Evolutionary conservation across 495 filamentous ascomycete species (phyloP).

Genomic region (Penicillium arizonense): DNA sequence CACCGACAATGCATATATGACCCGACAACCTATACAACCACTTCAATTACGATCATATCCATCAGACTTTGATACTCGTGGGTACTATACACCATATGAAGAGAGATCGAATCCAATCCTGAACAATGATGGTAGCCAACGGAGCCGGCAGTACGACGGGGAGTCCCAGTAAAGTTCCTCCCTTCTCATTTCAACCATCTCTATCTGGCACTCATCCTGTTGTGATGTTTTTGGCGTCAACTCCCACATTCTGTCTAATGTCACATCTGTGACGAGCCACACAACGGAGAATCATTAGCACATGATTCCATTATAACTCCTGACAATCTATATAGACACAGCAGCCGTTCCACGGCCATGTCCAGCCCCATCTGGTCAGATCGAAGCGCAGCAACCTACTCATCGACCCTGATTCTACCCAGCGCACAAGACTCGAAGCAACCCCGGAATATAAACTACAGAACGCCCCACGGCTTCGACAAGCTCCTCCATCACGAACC

Average conservation of each 20-base stretch:
- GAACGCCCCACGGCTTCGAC: slow-evolving; percentile 43
- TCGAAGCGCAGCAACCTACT: slow-evolving; percentile 21
- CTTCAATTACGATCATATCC: slow-evolving; percentile 17
- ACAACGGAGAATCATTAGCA: not conserved
- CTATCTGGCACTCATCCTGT: slow-evolving; percentile 19
- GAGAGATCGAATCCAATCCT: slow-evolving; percentile 24
- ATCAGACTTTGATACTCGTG: slow-evolving; percentile 15
- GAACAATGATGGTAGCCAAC: slow-evolving; percentile 23
- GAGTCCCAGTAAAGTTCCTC: slow-evolving; percentile 42
- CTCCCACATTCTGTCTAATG: not conserved
- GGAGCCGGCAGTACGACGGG: slow-evolving; percentile 30
- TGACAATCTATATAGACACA: slow-evolving; percentile 25
- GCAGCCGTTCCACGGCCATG: slow-evolving; percentile 30
- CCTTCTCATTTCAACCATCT: slow-evolving; percentile 14
- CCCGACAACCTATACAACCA: slow-evolving; percentile 19
- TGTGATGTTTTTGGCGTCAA: slow-evolving; percentile 4
- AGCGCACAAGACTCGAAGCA: slow-evolving; percentile 9
- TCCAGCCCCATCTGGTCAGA: slow-evolving; percentile 37
- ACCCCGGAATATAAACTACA: slow-evolving; percentile 23
- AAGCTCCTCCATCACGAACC: slow-evolving; percentile 40
- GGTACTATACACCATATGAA: slow-evolving; percentile 16
- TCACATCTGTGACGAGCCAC: slow-evolving; percentile 5
- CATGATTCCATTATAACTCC: not conserved
- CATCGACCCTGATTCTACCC: slow-evolving; percentile 11
- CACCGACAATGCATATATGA: slow-evolving; percentile 20